Evolutionary conservation across 1,284 basidiomycete species (phyloP).

Genomic region (Phlebopus sp.): DNA sequence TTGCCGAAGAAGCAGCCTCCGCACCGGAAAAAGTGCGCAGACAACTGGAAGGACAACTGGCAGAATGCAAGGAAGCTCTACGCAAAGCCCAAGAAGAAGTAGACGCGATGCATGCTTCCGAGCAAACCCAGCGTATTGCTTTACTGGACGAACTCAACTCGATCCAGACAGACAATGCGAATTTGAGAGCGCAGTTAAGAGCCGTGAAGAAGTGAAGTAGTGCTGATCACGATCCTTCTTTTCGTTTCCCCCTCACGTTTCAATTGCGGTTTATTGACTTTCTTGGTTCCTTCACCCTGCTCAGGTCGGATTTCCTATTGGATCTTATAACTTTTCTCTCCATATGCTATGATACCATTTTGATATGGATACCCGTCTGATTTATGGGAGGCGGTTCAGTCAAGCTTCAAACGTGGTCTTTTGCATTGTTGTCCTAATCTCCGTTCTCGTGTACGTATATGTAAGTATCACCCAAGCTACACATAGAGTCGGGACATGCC

Average conservation of each 20-base stretch:
- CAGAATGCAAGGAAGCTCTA: constrained; percentile 46
- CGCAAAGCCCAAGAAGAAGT: constrained; percentile 49
- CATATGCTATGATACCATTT: constrained; percentile 5
- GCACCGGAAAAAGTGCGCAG: constrained; percentile 55
- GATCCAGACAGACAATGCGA: constrained; percentile 73
- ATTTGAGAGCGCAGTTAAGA: constrained; percentile 64
- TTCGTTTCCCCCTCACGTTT: too few relatives aligned
- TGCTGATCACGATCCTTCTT: not conserved
- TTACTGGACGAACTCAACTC: constrained; percentile 77
- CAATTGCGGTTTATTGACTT: not conserved
- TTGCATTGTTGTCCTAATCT: too few relatives aligned
- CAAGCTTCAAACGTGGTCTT: not conserved
- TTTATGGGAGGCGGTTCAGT: not conserved
- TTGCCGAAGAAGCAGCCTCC: constrained; percentile 73
- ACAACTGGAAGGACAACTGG: constrained; percentile 54
- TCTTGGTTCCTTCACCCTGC: not conserved
- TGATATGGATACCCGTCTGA: constrained; percentile 13
- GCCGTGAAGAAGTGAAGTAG: constrained; percentile 44
- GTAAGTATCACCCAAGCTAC: too few relatives aligned
- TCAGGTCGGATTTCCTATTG: not conserved
- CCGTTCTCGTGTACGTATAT: too few relatives aligned
- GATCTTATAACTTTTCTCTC: not conserved
- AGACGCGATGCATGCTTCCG: constrained; percentile 57
- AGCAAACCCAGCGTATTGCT: constrained; percentile 68
- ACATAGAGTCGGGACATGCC: too few relatives aligned